These are phyloP conservation scores for Stagonosporopsis rhizophila DNA, from an alignment of 2,329 filamentous ascomycete species.

Conservation along the genomic window DNA sequence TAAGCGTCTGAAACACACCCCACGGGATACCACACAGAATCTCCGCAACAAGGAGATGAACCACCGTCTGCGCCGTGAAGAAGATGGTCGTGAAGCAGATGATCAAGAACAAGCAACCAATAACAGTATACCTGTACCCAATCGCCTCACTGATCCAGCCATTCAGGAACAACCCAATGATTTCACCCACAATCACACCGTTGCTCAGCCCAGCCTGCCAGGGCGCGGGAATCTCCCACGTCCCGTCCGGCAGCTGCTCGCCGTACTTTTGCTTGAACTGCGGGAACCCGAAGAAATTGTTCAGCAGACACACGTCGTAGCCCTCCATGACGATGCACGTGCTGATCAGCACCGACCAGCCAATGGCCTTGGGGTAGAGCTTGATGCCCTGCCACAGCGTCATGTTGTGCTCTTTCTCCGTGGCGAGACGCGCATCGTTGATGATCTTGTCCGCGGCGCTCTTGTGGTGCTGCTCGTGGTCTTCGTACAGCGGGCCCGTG, in stretches of 20 bases:
- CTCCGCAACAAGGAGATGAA: slow-evolving; percentile 54
- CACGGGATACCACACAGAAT: slow-evolving; percentile 58
- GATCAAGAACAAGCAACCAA: slow-evolving; percentile 52
- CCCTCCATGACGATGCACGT: slow-evolving; percentile 93
- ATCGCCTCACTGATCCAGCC: slow-evolving; percentile 56
- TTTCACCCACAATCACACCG: slow-evolving; percentile 56
- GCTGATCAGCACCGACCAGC: slow-evolving; percentile 85
- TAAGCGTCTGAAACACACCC: slow-evolving; percentile 58
- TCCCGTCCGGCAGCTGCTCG: slow-evolving; percentile 48
- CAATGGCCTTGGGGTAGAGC: slow-evolving; percentile 85
- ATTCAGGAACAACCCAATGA: slow-evolving; percentile 57
- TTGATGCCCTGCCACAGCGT: slow-evolving; percentile 74
- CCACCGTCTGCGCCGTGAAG: slow-evolving; percentile 57
- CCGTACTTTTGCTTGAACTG: slow-evolving; percentile 58
- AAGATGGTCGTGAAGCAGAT: slow-evolving; percentile 57
- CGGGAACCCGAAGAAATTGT: slow-evolving; percentile 72
- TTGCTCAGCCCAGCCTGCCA: slow-evolving; percentile 59
- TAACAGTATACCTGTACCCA: slow-evolving; percentile 56
- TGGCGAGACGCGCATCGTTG: slow-evolving; percentile 54
- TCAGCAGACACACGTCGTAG: slow-evolving; percentile 81
- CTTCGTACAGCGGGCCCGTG: slow-evolving; percentile 22
- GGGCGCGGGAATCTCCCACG: slow-evolving; percentile 52
- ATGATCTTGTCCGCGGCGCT: slow-evolving; percentile 43
- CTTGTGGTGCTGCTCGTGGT: slow-evolving; percentile 34
- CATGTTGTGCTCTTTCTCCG: slow-evolving; percentile 59